Evolutionary conservation across 352 stramenopile genomes (phyloP).

Genomic region (Globisporangium parvum): DNA sequence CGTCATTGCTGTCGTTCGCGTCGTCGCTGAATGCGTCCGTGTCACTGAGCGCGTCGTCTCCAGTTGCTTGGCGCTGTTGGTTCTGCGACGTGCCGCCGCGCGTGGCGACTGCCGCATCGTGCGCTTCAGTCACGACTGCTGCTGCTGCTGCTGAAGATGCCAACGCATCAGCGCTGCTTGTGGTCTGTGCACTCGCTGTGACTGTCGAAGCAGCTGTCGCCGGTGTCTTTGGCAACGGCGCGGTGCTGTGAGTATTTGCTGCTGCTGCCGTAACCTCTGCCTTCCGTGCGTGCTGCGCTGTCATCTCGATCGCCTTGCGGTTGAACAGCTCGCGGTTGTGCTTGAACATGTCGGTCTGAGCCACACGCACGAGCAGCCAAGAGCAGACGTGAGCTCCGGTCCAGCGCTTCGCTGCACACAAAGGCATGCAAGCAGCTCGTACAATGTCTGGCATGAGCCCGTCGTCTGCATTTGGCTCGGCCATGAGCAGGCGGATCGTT

Average conservation of each 20-base stretch:
- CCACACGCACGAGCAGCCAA: background rate
- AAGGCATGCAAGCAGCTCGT: background rate
- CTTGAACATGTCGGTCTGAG: conserved; percentile 75
- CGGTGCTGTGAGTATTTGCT: too few species aligned
- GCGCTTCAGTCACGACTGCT: background rate
- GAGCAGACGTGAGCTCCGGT: background rate
- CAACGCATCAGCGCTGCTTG: background rate
- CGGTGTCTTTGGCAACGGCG: background rate
- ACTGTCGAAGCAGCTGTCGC: background rate
- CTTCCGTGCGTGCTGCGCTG: conserved; percentile 33
- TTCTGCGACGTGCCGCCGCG: background rate
- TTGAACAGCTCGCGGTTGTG: conserved; percentile 72
- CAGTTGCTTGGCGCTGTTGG: background rate
- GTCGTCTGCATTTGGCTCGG: conserved; percentile 87
- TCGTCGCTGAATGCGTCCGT: background rate
- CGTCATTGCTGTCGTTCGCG: background rate
- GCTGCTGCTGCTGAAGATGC: background rate
- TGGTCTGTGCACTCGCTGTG: background rate
- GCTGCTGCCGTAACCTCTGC: conserved; percentile 7
- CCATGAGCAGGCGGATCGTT: conserved; percentile 88
- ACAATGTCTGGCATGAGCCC: conserved; percentile 89
- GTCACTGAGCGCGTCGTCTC: background rate
- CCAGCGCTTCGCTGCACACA: background rate
- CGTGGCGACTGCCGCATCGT: background rate
- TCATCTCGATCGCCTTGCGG: conserved; percentile 57